Evolutionary conservation across 179 eudicot species (phyloP).

Genomic region (Beta macrorhiza): DNA sequence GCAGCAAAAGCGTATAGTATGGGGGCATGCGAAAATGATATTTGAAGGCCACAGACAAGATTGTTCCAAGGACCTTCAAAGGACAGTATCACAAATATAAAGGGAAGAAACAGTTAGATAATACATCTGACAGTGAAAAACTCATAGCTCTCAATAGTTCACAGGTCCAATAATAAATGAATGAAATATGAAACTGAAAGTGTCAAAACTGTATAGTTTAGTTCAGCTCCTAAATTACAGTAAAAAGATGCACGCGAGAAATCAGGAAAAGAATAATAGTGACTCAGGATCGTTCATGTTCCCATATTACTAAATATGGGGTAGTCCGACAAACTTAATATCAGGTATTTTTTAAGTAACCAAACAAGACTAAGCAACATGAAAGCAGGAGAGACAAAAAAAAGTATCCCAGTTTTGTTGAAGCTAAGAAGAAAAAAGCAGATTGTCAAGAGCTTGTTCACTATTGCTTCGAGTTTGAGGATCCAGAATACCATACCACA

Average conservation of each 20-base stretch:
- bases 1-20: slow-evolving; percentile 74
- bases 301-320: background rate
- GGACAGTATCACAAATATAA: slow-evolving; percentile 10
- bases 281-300: background rate
- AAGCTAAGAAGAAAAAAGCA: background rate
- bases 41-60: slow-evolving; percentile 82
- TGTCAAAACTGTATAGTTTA: background rate
- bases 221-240: background rate
- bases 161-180: background rate
- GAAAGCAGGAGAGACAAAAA: background rate
- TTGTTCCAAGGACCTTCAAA: slow-evolving; percentile 82
- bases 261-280: too few relatives aligned
- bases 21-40: slow-evolving; percentile 94
- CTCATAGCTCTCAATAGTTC: background rate
- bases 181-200: background rate
- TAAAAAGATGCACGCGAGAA: background rate
- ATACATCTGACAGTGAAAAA: background rate
- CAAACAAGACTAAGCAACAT: background rate
- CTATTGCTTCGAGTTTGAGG: background rate
- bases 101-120: background rate
- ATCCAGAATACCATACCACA: background rate
- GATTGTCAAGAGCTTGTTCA: too few relatives aligned
- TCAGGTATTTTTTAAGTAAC: background rate
- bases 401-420: background rate
- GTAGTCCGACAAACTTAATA: background rate